Evolutionary conservation across 257 asterid genomes (phyloP).

Genomic region (Forsythia suspensa): DNA sequence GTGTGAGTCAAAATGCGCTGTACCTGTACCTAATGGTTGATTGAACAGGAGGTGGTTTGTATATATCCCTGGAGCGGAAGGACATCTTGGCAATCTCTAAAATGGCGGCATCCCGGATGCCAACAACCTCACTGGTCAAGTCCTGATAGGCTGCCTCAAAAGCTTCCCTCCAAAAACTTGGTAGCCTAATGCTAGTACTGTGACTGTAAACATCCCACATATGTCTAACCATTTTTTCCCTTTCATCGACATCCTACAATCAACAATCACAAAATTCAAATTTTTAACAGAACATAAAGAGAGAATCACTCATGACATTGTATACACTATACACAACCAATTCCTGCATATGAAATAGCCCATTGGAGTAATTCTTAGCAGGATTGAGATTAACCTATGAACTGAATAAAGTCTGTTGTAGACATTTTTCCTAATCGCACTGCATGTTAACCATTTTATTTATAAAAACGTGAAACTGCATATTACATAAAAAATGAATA

Average conservation of each 20-base stretch:
- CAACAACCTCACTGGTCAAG: slow-evolving; percentile 60
- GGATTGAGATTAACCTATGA: background rate
- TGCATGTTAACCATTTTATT: too few species aligned
- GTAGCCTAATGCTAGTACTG: slow-evolving; percentile 50
- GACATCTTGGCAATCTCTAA: slow-evolving; percentile 92
- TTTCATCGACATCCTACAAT: slow-evolving; percentile 80
- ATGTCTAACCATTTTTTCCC: slow-evolving; percentile 79
- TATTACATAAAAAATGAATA: too few species aligned
- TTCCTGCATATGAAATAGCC: background rate
- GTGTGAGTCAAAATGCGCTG: background rate
- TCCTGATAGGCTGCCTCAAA: slow-evolving; percentile 94
- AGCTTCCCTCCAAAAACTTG: slow-evolving; percentile 87
- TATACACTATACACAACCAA: background rate
- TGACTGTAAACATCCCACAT: slow-evolving; percentile 93
- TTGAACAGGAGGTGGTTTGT: slow-evolving; percentile 37
- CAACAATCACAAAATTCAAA: background rate
- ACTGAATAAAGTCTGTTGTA: background rate
- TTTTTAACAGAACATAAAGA: background rate
- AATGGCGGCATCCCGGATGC: slow-evolving; percentile 55
- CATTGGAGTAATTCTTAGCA: background rate
- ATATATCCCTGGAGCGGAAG: slow-evolving; percentile 43
- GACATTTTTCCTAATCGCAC: background rate
- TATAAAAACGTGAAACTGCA: too few species aligned
- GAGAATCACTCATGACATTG: background rate
- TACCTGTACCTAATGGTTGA: slow-evolving; percentile 36